Percentiles rank a stretch among this genome's conserved stretches.
These are phyloP conservation scores for Cutaneotrichosporon sp. DNA, from an alignment of 1,284 basidiomycete genomes.

Conservation along the genomic window DNA sequence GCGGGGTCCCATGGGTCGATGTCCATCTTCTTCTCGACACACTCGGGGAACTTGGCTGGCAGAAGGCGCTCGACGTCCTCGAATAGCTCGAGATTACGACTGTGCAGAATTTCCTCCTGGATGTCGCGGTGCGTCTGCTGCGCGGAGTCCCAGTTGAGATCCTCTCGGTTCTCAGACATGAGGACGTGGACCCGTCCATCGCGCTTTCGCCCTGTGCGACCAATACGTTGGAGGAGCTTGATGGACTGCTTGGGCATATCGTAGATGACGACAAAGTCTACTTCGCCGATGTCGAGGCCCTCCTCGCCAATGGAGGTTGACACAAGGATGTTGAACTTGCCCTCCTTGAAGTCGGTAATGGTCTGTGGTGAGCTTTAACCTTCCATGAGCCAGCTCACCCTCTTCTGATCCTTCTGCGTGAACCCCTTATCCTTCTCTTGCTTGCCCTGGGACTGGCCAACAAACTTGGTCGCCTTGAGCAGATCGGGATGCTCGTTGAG, in stretches of 20 bases:
- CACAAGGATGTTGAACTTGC: constrained; percentile 86
- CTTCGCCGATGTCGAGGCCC: constrained; percentile 97
- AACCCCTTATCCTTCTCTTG: constrained; percentile 71
- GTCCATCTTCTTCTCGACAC: constrained; percentile 70
- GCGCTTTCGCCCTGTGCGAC: constrained; percentile 90
- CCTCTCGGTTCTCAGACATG: constrained; percentile 87
- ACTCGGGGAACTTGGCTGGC: constrained; percentile 71
- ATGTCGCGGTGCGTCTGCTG: constrained; percentile 83
- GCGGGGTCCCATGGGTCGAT: constrained; percentile 47
- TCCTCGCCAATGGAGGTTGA: constrained; percentile 98
- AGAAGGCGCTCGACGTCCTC: constrained; percentile 83
- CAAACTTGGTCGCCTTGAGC: constrained; percentile 74
- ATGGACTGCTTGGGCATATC: constrained; percentile 95
- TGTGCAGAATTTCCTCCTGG: constrained; percentile 79
- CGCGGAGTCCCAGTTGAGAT: constrained; percentile 84
- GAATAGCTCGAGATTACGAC: constrained; percentile 83
- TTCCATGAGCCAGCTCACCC: constrained; percentile 52
- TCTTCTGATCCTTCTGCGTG: constrained; percentile 84
- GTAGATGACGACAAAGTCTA: constrained; percentile 96
- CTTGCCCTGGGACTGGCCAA: constrained; percentile 85
- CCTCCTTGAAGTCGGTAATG: constrained; percentile 79
- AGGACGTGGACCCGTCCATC: constrained; percentile 86
- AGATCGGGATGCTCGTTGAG: constrained; percentile 67
- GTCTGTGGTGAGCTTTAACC: constrained; percentile 18
- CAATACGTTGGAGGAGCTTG: constrained; percentile 94